Evolutionary conservation across 257 asterid species (phyloP).

Genomic region (Henckelia pumila): DNA sequence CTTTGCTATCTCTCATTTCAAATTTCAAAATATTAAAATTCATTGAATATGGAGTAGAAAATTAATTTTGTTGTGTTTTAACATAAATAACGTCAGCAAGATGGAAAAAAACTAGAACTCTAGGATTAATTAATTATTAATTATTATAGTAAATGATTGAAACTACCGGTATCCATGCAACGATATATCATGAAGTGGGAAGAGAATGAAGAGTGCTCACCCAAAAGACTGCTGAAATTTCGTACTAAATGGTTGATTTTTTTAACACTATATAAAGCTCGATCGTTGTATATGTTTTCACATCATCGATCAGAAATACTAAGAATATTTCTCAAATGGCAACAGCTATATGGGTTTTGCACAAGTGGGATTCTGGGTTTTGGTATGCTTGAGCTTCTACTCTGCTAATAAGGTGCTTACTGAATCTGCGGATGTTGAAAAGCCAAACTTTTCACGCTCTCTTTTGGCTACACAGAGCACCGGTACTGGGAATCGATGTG

Average conservation of each 20-base stretch:
- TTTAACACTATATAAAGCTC: not conserved
- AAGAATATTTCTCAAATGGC: not conserved
- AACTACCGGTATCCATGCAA: not conserved
- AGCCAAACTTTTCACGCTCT: not conserved
- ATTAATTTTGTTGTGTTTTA: too few relatives aligned
- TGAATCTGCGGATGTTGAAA: not conserved
- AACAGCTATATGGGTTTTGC: slow-evolving; percentile 21
- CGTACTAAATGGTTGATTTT: not conserved
- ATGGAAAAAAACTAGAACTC: not conserved
- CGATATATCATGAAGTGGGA: not conserved
- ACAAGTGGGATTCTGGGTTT: slow-evolving; percentile 4
- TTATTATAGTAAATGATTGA: not conserved
- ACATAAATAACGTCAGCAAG: not conserved
- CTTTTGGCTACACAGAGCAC: not conserved
- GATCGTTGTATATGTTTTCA: not conserved
- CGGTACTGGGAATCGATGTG: not conserved
- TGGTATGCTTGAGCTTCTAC: slow-evolving; percentile 7
- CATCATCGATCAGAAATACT: not conserved
- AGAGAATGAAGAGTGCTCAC: not conserved
- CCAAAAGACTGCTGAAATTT: not conserved
- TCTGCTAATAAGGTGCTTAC: slow-evolving; percentile 25
- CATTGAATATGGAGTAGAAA: not conserved
- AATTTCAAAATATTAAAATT: not conserved
- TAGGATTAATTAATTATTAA: too few relatives aligned
- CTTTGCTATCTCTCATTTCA: not conserved